phyloP scores from a whole-genome alignment of 164 flowering plant species.

The Nymphaea thermarum region DNA sequence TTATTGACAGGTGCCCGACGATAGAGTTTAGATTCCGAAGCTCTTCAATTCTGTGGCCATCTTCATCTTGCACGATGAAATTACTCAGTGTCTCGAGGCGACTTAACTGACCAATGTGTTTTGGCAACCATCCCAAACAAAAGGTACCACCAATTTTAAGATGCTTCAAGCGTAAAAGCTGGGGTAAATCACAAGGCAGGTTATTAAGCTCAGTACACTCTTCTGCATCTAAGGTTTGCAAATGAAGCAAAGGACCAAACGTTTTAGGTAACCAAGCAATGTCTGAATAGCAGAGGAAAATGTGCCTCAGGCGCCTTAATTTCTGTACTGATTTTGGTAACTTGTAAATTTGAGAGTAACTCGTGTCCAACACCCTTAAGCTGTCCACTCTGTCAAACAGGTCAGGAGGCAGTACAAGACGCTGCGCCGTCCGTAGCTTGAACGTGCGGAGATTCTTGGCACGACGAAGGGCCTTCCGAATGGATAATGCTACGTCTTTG shows the following conservation, averaged over 20 bases:
- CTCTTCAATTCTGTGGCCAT: background rate
- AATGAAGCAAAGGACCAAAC: constrained; percentile 10
- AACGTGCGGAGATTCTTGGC: background rate
- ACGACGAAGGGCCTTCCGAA: background rate
- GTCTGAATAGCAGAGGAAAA: background rate
- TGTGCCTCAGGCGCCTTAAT: constrained; percentile 4
- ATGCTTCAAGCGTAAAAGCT: constrained; percentile 13
- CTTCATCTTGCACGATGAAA: background rate
- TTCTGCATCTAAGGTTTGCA: constrained; percentile 18
- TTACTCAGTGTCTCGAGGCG: background rate
- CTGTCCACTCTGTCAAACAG: background rate
- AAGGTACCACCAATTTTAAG: constrained; percentile 5
- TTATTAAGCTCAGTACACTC: constrained; percentile 8
- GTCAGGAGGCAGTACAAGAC: background rate
- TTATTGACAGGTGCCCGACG: background rate
- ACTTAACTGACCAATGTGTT: background rate
- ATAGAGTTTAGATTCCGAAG: background rate
- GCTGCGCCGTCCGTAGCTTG: background rate
- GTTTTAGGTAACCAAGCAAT: constrained; percentile 10
- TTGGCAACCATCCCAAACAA: background rate
- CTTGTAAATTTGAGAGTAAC: background rate
- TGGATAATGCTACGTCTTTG: background rate
- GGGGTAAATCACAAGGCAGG: constrained; percentile 11
- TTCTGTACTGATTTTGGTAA: constrained; percentile 2
- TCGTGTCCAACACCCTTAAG: constrained; percentile 6